phyloP scores from a whole-genome alignment of 306 rosid genomes.

The Vachellia collinsii region DNA sequence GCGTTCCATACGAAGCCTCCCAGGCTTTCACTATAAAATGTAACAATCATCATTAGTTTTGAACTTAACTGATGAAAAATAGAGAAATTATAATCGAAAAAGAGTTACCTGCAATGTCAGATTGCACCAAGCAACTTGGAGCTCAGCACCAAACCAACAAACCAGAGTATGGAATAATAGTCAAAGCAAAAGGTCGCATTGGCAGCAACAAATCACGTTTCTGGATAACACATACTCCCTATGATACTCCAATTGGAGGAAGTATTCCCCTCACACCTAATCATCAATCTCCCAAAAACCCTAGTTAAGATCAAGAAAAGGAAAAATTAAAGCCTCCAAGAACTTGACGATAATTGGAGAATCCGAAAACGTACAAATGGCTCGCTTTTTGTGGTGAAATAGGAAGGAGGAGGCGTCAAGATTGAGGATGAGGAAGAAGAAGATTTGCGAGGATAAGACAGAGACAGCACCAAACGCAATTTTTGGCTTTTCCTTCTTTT shows the following conservation, averaged over 20 bases:
- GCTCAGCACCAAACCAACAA: slow-evolving; percentile 33
- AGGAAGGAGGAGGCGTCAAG: not conserved
- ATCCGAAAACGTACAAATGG: not conserved
- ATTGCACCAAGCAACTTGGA: slow-evolving; percentile 15
- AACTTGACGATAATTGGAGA: not conserved
- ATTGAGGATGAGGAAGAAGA: slow-evolving; percentile 16
- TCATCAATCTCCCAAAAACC: slow-evolving; percentile 29
- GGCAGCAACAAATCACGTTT: slow-evolving; percentile 6
- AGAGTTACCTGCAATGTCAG: slow-evolving; percentile 24
- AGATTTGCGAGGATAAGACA: not conserved
- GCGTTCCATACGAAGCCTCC: not conserved
- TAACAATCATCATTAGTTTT: not conserved
- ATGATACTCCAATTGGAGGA: slow-evolving; percentile 19
- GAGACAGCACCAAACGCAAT: not conserved
- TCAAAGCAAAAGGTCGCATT: not conserved
- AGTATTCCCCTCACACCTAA: not conserved
- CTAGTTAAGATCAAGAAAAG: slow-evolving; percentile 10
- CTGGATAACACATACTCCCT: not conserved
- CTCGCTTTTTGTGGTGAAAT: not conserved
- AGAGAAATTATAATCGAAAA: not conserved
- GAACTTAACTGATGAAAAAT: not conserved
- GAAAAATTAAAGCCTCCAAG: not conserved
- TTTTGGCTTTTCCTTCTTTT: not conserved
- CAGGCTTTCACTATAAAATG: not conserved
- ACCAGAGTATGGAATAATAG: not conserved